A percentile compares a stretch with the other conserved stretches of the same genome.
phyloP scores from a whole-genome alignment of 768 basidiomycete species.

The Calocybe cyanea region DNA sequence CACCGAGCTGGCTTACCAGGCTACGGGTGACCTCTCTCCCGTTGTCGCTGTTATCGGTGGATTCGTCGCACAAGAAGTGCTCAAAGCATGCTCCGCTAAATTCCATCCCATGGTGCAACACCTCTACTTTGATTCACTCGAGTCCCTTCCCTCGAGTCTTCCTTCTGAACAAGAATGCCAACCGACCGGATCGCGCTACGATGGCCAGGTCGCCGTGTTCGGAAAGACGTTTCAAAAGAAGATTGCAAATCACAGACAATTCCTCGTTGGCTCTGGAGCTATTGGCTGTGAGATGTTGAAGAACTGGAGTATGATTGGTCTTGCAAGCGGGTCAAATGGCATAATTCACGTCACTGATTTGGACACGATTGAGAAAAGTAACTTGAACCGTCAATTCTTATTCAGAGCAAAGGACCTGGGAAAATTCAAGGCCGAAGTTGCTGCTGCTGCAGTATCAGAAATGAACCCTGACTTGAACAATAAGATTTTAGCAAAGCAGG shows the following conservation, averaged over 20 bases:
- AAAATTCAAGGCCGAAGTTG: constrained; percentile 95
- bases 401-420: constrained; percentile 96
- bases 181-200: constrained; percentile 81
- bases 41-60: constrained; percentile 93
- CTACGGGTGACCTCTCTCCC: constrained; percentile 85
- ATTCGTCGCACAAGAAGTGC: constrained; percentile 95
- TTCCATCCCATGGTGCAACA: constrained; percentile 96
- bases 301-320: constrained; percentile 99
- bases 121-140: constrained; percentile 96
- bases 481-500: constrained; percentile 86
- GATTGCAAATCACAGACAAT: constrained; percentile 85
- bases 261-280: constrained; percentile 97
- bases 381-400: constrained; percentile 96
- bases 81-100: constrained; percentile 96
- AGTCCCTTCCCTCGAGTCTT: constrained; percentile 75
- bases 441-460: constrained; percentile 83
- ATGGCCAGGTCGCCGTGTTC: constrained; percentile 94
- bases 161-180: constrained; percentile 84
- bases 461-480: constrained; percentile 93
- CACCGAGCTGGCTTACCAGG: constrained; percentile 86
- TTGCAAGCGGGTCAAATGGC: constrained; percentile 76
- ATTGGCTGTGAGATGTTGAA: constrained; percentile 99
- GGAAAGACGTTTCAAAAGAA: constrained; percentile 91
- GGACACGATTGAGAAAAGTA: constrained; percentile 99
- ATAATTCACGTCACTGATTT: constrained; percentile 92